phyloP scores from a whole-genome alignment of 495 filamentous ascomycete genomes.

The Hypoxylon intermedium region DNA sequence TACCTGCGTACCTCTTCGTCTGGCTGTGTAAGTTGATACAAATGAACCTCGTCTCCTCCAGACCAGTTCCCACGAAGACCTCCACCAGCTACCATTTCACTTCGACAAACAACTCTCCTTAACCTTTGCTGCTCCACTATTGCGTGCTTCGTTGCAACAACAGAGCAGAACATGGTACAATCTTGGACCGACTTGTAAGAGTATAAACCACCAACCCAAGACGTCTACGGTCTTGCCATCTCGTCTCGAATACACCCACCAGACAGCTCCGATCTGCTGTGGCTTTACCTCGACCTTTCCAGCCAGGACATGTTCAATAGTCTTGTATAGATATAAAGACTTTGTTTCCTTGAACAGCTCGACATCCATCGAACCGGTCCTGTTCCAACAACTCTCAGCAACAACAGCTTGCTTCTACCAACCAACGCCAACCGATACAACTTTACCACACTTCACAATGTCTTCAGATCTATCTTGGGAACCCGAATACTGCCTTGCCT shows the following conservation, averaged over 20 bases:
- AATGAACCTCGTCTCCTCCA: conserved; percentile 48
- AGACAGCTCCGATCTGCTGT: conserved; percentile 21
- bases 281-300: conserved; percentile 10
- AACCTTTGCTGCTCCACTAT: conserved; percentile 29
- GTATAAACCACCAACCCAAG: conserved; percentile 28
- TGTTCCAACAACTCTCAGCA: conserved; percentile 8
- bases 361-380: conserved; percentile 11
- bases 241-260: conserved; percentile 12
- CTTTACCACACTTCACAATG: conserved; percentile 48
- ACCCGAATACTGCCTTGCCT: conserved; percentile 91
- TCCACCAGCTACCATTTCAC: conserved; percentile 28
- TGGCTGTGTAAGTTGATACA: conserved; percentile 44
- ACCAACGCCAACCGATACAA: conserved; percentile 25
- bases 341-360: conserved; percentile 8
- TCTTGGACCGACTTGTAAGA: conserved; percentile 31
- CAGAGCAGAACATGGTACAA: conserved; percentile 35
- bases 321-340: conserved; percentile 19
- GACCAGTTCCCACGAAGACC: conserved; percentile 31
- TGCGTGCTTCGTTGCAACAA: conserved; percentile 40
- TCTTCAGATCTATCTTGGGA: conserved; percentile 80
- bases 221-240: conserved; percentile 16
- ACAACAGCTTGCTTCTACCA: conserved; percentile 6
- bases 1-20: conserved; percentile 35
- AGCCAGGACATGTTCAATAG: conserved; percentile 20
- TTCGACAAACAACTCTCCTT: conserved; percentile 29